Base-by-base conservation (phyloP, 2,329 filamentous ascomycete genomes). In the Colletotrichum theobromicola region DNA sequence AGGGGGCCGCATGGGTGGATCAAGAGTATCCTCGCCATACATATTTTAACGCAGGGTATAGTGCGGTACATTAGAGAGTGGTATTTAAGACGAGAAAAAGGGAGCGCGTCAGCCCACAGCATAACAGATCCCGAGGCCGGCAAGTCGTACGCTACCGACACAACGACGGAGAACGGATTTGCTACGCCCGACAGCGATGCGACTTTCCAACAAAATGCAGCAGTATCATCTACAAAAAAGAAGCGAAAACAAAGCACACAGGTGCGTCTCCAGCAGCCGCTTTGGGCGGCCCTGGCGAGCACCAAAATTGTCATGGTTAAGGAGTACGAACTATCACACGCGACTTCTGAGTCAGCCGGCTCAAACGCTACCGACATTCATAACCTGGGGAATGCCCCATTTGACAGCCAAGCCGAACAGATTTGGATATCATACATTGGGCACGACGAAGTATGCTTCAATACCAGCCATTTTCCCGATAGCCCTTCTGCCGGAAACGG, bases 271-370 rank as follows among this genome's bases (percentile, higher is more conserved):
- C 93, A 95, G 81, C 96, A 98, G 85, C 96, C 96, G 63, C 91
- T 98, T 77, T 98, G 96, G 96, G 95, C 96, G 77, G 96, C 96
- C 62, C 90, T 98, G 79, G 96, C 96, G 66, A 98, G 95, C 85
- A 98, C 96, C 81, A 98, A 98, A 88, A 96, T 98, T 82, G 96
- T 97, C 79, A 95, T 98, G 85, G 93, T 97, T 81, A 97, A 98
- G 86, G 96, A 95, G 84, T 94, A 95, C 79, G 94, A 95, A 85
- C 91, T 97, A 82, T 96, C 94, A 77, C 92, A 94, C 82, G 92
- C 93, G 72, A 90, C 93, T 75, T 91, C 91, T 70, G 94, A 95
- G 84, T 93, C 92, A 65, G 91, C 90, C 35, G 93, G 93, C 80
- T 92, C 94, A 78, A 93, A 94, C 81, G 92, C 92, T 79, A 94